Evolutionary conservation across 2,329 filamentous ascomycete genomes (phyloP).

Genomic region (Verticillium zaregamsianum): DNA sequence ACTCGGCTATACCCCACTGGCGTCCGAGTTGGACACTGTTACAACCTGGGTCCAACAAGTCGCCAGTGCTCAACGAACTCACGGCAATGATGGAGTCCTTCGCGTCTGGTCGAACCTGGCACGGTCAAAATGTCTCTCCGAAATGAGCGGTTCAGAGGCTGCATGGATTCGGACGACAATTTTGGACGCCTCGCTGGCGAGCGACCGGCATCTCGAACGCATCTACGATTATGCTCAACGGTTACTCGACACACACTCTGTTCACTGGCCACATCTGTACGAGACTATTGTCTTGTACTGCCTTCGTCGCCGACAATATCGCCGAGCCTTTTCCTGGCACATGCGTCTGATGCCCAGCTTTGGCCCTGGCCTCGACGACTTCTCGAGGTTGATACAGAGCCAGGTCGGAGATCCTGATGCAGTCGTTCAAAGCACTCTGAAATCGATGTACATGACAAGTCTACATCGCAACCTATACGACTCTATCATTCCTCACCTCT

Average conservation of each 20-base stretch:
- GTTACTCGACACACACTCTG: constrained; percentile 31
- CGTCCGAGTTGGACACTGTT: constrained; percentile 6
- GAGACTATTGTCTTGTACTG: constrained; percentile 39
- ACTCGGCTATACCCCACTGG: no score
- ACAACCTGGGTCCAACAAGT: constrained; percentile 16
- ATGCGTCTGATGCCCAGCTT: constrained; percentile 38
- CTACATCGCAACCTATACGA: constrained; percentile 44
- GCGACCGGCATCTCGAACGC: constrained; percentile 21
- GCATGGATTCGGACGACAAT: constrained; percentile 21
- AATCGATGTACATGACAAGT: constrained; percentile 40
- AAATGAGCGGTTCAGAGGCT: constrained; percentile 18
- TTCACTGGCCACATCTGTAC: constrained; percentile 48
- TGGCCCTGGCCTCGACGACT: constrained; percentile 33
- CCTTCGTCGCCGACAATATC: constrained; percentile 32
- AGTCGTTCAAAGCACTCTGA: constrained; percentile 34
- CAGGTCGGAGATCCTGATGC: constrained; percentile 34
- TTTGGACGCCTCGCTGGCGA: constrained; percentile 21
- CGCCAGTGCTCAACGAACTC: constrained; percentile 12
- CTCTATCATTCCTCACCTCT: constrained; percentile 46
- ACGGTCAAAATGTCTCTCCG: constrained; percentile 15
- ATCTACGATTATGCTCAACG: constrained; percentile 37
- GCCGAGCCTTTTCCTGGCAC: constrained; percentile 43
- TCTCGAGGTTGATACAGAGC: constrained; percentile 37
- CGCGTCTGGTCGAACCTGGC: constrained; percentile 21
- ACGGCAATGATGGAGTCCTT: constrained; percentile 17